phyloP scores from a whole-genome alignment of 1,284 basidiomycete species.

The Ustilago nuda region DNA sequence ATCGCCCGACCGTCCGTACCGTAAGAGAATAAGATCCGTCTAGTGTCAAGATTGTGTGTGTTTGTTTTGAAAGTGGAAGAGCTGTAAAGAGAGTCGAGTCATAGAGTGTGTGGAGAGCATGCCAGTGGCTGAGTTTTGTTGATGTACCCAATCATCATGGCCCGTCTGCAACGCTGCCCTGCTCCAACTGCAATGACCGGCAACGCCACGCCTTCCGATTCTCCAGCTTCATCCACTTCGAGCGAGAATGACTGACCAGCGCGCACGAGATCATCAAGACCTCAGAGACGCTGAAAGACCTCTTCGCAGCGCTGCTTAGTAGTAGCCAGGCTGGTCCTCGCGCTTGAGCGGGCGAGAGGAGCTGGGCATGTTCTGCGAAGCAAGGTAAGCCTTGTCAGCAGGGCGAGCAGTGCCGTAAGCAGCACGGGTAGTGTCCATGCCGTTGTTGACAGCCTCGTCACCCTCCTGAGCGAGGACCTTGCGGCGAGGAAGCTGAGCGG shows the following conservation, averaged over 20 bases:
- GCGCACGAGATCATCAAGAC: background rate
- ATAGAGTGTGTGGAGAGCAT: background rate
- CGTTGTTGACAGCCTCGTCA: conserved; percentile 47
- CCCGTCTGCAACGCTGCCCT: background rate
- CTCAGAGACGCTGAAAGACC: conserved; percentile 2
- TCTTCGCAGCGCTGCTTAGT: conserved; percentile 29
- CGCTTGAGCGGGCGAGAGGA: conserved; percentile 50
- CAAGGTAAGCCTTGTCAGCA: conserved; percentile 51
- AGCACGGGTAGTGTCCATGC: conserved; percentile 57
- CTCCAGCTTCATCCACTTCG: background rate
- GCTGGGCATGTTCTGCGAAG: conserved; percentile 47
- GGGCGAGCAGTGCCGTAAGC: conserved; percentile 51
- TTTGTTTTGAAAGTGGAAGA: conserved; percentile 1
- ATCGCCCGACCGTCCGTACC: conserved; percentile 39
- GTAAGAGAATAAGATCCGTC: conserved; percentile 23
- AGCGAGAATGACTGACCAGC: conserved; percentile 8
- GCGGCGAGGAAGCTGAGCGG: conserved; percentile 65
- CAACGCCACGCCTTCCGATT: conserved; percentile 3
- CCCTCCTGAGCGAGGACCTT: conserved; percentile 65
- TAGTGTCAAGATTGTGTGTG: conserved; percentile 24
- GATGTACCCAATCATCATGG: background rate
- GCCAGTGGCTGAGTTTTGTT: background rate
- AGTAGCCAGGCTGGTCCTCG: conserved; percentile 54
- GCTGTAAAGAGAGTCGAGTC: conserved; percentile 8
- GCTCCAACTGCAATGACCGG: background rate